Evolutionary conservation across 202 grass and related monocot genomes (phyloP).

Genomic region (Sporobolus alterniflorus): DNA sequence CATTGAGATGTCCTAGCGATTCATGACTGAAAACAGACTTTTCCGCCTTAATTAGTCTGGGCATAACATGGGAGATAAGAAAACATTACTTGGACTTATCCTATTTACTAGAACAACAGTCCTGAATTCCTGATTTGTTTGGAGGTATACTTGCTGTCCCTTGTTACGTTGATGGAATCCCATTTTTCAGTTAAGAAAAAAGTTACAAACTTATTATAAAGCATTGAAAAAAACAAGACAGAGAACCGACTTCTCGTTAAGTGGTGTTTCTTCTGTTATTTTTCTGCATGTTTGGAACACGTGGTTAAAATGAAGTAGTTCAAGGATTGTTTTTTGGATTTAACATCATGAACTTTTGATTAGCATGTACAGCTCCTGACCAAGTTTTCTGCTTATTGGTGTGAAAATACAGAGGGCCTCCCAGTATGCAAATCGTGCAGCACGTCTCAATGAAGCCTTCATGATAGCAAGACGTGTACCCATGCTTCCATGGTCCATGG

Average conservation of each 20-base stretch:
- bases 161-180: not conserved
- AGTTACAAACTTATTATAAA: conserved; percentile 6
- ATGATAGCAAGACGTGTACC: conserved; percentile 66
- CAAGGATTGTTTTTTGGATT: not conserved
- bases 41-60: not conserved
- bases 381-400: conserved; percentile 18
- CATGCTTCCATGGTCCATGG: conserved; percentile 58
- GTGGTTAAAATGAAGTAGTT: not conserved
- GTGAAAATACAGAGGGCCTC: conserved; percentile 60
- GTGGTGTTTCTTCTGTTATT: not conserved
- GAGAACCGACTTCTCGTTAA: not conserved
- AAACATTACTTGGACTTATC: not conserved
- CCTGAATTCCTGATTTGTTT: not conserved
- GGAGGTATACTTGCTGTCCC: not conserved
- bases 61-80: not conserved
- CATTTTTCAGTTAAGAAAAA: not conserved
- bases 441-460: conserved; percentile 83
- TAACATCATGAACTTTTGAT: conserved; percentile 19
- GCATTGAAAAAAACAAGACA: not conserved
- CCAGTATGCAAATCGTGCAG: conserved; percentile 59
- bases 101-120: not conserved
- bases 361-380: conserved; percentile 21
- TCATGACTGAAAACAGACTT: conserved; percentile 5
- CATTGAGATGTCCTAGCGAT: not conserved
- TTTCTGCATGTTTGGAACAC: not conserved